These are phyloP conservation scores for Mariannaea sp. DNA, from an alignment of 2,329 filamentous ascomycete species.

Conservation along the genomic window DNA sequence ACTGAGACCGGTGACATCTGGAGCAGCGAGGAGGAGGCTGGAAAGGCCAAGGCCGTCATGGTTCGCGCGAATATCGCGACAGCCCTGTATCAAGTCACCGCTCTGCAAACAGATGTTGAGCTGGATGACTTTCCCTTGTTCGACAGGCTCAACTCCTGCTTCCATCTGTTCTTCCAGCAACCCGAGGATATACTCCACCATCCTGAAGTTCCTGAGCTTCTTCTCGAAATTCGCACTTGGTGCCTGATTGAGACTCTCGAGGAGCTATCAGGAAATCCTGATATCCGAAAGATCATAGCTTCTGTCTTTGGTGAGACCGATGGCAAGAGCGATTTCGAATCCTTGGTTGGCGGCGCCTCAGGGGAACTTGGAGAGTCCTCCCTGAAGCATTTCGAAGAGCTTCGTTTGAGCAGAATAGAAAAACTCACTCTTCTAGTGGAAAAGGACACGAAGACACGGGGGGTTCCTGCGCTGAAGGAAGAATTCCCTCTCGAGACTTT, in stretches of 20 bases:
- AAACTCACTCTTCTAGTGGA: slow-evolving; percentile 20
- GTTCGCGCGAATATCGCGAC: slow-evolving; percentile 44
- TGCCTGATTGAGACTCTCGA: slow-evolving; percentile 40
- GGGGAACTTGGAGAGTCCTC: slow-evolving; percentile 30
- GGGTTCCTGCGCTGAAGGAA: slow-evolving; percentile 21
- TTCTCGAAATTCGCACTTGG: slow-evolving; percentile 46
- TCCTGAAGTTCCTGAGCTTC: slow-evolving; percentile 36
- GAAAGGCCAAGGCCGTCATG: slow-evolving; percentile 24
- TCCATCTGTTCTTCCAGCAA: slow-evolving; percentile 39
- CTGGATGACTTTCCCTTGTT: slow-evolving; percentile 38
- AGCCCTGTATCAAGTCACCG: slow-evolving; percentile 39
- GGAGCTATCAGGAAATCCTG: slow-evolving; percentile 1
- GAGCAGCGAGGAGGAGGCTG: slow-evolving; percentile 1
- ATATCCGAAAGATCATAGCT: slow-evolving; percentile 33
- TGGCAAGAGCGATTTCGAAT: slow-evolving; percentile 6
- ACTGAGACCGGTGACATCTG: slow-evolving; percentile 7
- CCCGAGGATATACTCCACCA: slow-evolving; percentile 20
- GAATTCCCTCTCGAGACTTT: slow-evolving; percentile 28
- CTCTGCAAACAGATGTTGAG: slow-evolving; percentile 12
- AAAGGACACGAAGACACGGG: slow-evolving; percentile 13
- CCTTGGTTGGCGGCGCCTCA: slow-evolving; percentile 35
- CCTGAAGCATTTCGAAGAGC: slow-evolving; percentile 20
- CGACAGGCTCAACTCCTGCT: slow-evolving; percentile 38
- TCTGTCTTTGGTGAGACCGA: slow-evolving; percentile 39
- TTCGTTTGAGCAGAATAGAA: slow-evolving; percentile 34